Conservation (phyloP, 371 early-diverging fungal genomes). For the Mucor saturninus region DNA sequence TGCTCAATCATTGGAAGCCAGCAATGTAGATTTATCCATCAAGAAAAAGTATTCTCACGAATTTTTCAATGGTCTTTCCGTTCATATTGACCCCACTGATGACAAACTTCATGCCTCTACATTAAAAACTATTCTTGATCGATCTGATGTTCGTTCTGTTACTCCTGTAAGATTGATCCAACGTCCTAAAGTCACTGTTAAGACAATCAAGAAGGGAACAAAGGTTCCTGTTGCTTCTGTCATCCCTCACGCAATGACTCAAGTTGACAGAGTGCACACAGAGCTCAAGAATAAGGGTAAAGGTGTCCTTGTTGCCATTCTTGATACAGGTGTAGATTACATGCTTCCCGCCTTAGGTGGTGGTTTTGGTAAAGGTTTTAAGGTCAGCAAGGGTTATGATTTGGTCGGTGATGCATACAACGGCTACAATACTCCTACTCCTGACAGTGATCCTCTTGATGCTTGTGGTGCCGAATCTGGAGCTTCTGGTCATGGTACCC, state of each 20-base stretch:
- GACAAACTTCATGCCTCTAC: conserved; percentile 19
- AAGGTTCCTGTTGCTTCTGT: conserved; percentile 12
- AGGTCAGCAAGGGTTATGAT: conserved; percentile 65
- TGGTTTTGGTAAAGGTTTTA: conserved; percentile 63
- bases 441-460: conserved; percentile 46
- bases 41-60: conserved; percentile 32
- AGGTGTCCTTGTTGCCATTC: conserved; percentile 73
- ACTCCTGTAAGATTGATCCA: conserved; percentile 33
- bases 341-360: conserved; percentile 76
- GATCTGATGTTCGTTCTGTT: conserved; percentile 29
- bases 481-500: conserved; percentile 64
- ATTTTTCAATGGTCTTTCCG: conserved; percentile 41
- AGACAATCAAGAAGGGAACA: conserved; percentile 1
- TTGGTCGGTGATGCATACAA: conserved; percentile 59
- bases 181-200: conserved; percentile 30
- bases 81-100: conserved; percentile 29
- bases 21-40: conserved; percentile 30
- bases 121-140: conserved; percentile 26
- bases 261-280: conserved; percentile 46
- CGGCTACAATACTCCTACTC: conserved; percentile 34
- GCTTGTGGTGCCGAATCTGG: conserved; percentile 43
- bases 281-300: conserved; percentile 58
- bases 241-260: conserved; percentile 45
- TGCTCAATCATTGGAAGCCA: conserved; percentile 26
- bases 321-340: conserved; percentile 69